Evolutionary conservation across 352 stramenopile species (phyloP), one percentile per base, ranked within the genome.

Genomic region (Lagenidium sp.): DNA sequence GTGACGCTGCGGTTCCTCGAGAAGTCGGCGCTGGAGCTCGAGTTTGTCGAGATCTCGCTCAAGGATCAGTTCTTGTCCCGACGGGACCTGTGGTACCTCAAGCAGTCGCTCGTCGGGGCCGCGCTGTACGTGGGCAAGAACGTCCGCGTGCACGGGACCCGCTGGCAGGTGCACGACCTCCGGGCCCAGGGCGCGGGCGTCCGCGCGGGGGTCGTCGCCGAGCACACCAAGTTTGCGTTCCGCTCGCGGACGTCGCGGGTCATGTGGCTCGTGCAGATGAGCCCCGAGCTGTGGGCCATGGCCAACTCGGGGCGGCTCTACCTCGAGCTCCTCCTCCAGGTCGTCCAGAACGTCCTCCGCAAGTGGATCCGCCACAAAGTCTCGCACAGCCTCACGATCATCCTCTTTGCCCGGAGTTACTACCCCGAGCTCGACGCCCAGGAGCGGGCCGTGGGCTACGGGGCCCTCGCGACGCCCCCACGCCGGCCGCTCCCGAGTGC

Each of bases 181-280:
- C 85, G 92, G 34, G 66, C 76, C 6, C 75, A 88, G 18, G 66
- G 69, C 21, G 57, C 87, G n/a, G 69, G 75, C 7, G 83, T 97
- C 13, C 68, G 77, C 40, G 97, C 83, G 19, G 97, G 95, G 29
- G 80, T 99, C 24, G 82, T 99, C 37, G 96, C 88, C 4, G 68
- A 89, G 6, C 78, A 83, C 11, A 99, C 97, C 22, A 98, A 98
- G 55, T 96, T 99, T 47, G 97, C 94, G 1, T 99, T 95, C 43
- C 83, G 75, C 15, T 92, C 92, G 53, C 85, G 93, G 19, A 98
- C 90, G 21, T 95, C 95, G 35, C 75, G 96, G 10, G 91, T 99
- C 42, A 96, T 99, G 65, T 99, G 95, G 95, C 73, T 99, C 22
- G 90, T 99, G 29, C 95, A 99, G 62, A 83, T 99, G 52, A 94